Evolutionary conservation across 2,329 filamentous ascomycete genomes (phyloP), one percentile per base, ranked within the genome.

Genomic region (Fusarium graminum): DNA sequence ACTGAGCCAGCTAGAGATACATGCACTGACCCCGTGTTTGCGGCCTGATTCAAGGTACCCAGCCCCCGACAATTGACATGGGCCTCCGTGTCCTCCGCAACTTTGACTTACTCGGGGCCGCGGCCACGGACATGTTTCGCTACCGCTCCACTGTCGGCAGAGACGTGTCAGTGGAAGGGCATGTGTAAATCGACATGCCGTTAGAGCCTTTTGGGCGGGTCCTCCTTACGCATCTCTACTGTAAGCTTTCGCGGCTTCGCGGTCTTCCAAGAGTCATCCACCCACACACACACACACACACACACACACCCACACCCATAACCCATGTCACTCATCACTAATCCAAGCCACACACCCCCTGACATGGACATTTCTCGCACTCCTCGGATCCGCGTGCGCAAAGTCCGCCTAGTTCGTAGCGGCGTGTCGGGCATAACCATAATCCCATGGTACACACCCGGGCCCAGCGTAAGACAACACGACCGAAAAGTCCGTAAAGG

Each of bases 331-430:
- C 50, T 41, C 47, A 67, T 65, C 67, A 68, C 67, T 61, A 65
- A 66, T 34, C 62, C 58, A 55, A 58, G 52, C 71, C 67, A 63
- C 64, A 55, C 59, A 52, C 46, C 42, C 19, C 44, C 34, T 49
- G 44, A 39, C 30, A 43, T 53, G 52, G 50, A 49, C 52, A 59
- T 63, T 62, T 65, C 64, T 67, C 62, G 68, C 65, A 67, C 70
- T 72, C 65, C 70, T 74, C 74, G 74, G 74, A 74, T 65, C 72
- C 72, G 73, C 71, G 68, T 69, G 65, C 59, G 65, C 74, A 76
- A 76, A 77, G 65, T 76, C 75, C 75, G 75, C 69, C 47, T 68
- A n/a, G 34, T 36, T 11, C 16, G 34, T 36, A 65, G 67, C 66
- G 60, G 68, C 65, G 63, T 61, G 62, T 64, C 61, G 67, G 72